Evolutionary conservation across 805 yeast species (phyloP), one percentile per base, ranked within the genome.

Genomic region (Cyberlindnera subsufficiens): DNA sequence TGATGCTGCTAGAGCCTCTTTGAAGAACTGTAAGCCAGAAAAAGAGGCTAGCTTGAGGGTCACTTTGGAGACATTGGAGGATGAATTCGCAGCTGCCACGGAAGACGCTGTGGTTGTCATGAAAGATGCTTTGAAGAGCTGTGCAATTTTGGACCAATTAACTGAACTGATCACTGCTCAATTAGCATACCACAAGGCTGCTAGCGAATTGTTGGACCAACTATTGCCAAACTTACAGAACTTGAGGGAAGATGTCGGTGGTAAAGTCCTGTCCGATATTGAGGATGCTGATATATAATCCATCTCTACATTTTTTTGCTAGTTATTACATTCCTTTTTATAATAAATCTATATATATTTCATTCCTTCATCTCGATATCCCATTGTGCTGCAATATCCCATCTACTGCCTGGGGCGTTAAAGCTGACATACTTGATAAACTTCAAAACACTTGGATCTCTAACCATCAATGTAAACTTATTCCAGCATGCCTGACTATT

Each of bases 341-440:
- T 25, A 22, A 27, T 35, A 35, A 14, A 20, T 22, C 13, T 35
- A 14, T 34, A 30, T 42, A 10, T 14, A 37, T 34, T 19, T 4
- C 20, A 30, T 25, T 34, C 42, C 44, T 14, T 51, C 50, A 4
- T 59, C 2, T 63, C 75, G 25, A 86, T 82, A 51, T 78, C 80
- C 93, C 96, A 91, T 55, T 82, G 84, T 43, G 83, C 78, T 30
- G 72, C 71, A 33, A 93, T 68, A 59, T 93, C 99, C 96, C 96
- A 93, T 59, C 99, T 73, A 33, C 93, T 81, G 1, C 97, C 96
- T 46, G 80, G 80, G 6, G 98, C 96, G 48, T 78, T 78, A 62
- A 77, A 78, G 56, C 96, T 86, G 16, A 91, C 91, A 55, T 93
- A 93, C 61, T 93, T 93, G 53, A 93, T 80, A 63, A 93, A 93